Evolutionary conservation across 164 flowering plant species (phyloP).

Genomic region (Santalum album): DNA sequence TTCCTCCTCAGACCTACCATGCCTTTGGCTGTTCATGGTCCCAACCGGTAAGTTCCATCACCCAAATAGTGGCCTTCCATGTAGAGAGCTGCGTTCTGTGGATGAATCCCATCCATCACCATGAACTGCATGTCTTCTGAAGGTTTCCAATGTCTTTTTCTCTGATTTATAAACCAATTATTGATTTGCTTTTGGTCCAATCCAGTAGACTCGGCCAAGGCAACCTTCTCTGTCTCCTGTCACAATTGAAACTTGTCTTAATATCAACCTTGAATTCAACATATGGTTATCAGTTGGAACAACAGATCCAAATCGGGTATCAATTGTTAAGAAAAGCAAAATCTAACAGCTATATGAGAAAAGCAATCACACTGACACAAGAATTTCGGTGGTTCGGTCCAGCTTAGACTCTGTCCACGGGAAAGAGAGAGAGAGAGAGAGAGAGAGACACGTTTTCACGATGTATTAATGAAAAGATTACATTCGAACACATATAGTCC

Average conservation of each 20-base stretch:
- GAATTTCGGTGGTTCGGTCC: no score
- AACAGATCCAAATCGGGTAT: no score
- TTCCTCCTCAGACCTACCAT: no score
- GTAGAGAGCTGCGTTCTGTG: constrained; percentile 61
- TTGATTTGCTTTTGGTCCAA: constrained; percentile 95
- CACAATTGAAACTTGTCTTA: not conserved
- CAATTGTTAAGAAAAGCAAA: no score
- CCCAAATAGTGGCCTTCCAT: constrained; percentile 82
- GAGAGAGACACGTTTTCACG: no score
- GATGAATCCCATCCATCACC: constrained; percentile 93
- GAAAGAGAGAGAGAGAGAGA: no score
- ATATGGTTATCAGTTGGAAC: no score
- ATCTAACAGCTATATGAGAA: no score
- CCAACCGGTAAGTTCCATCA: constrained; percentile 62
- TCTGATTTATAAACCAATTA: constrained; percentile 94
- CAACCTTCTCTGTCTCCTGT: constrained; percentile 93
- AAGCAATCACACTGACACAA: no score
- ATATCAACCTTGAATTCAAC: not conserved
- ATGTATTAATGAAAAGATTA: no score
- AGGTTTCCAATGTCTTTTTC: constrained; percentile 98
- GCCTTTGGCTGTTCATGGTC: constrained; percentile 21
- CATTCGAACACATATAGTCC: no score
- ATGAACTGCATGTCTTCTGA: constrained; percentile 94
- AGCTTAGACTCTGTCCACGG: no score
- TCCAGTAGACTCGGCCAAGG: constrained; percentile 92